These are phyloP conservation scores for Solanum hybrid DNA, from an alignment of 305 asterid genomes.

Conservation along the genomic window DNA sequence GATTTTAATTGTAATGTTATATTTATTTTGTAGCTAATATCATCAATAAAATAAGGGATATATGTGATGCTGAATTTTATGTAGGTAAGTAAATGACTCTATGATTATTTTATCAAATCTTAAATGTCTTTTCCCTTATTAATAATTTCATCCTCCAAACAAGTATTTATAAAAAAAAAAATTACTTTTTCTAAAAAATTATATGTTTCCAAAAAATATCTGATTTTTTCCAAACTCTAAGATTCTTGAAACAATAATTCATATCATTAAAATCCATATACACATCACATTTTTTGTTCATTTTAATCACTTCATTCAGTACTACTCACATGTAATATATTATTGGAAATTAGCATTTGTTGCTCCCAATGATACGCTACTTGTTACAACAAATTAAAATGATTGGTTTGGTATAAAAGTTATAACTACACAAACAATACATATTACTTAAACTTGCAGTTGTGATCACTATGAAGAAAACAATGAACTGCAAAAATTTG, in stretches of 20 bases:
- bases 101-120: neutral
- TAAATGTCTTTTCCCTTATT: neutral
- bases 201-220: neutral
- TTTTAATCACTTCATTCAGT: neutral
- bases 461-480: neutral
- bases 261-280: neutral
- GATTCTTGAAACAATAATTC: neutral
- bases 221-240: neutral
- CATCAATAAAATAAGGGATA: neutral
- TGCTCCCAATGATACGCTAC: neutral
- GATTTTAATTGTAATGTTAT: neutral
- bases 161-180: neutral
- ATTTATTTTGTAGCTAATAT: neutral
- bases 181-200: neutral
- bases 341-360: neutral
- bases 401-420: neutral
- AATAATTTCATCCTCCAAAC: neutral
- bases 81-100: neutral
- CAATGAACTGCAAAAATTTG: neutral
- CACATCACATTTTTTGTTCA: neutral
- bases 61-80: neutral
- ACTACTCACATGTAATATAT: neutral
- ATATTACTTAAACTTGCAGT: neutral
- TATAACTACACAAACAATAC: neutral
- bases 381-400: neutral